Evolutionary conservation across 2,329 filamentous ascomycete species (phyloP).

Genomic region (Neophaeococcomyces aloes): DNA sequence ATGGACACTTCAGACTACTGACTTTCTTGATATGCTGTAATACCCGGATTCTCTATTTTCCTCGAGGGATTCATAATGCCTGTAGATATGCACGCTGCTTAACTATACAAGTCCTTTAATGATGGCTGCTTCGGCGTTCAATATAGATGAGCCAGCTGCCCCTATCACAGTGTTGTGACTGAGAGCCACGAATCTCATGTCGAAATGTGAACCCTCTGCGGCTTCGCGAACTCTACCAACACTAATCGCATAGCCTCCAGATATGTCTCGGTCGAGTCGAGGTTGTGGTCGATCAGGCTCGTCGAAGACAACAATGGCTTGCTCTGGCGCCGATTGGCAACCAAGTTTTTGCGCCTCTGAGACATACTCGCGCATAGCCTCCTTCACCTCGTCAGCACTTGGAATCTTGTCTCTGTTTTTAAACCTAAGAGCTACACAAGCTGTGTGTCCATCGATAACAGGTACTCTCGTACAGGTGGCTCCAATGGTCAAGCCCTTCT

Average conservation of each 20-base stretch:
- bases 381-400: slow-evolving; percentile 62
- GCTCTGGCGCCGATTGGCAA: slow-evolving; percentile 73
- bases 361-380: slow-evolving; percentile 68
- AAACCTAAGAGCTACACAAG: slow-evolving; percentile 84
- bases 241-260: slow-evolving; percentile 78
- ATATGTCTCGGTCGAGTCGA: slow-evolving; percentile 73
- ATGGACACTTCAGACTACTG: background rate
- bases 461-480: slow-evolving; percentile 88
- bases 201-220: slow-evolving; percentile 70
- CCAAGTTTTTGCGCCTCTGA: slow-evolving; percentile 73
- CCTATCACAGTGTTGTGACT: slow-evolving; percentile 91
- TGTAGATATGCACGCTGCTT: background rate
- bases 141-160: slow-evolving; percentile 86
- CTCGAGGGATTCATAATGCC: background rate
- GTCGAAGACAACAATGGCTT: slow-evolving; percentile 79
- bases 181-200: slow-evolving; percentile 86
- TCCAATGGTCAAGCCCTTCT: slow-evolving; percentile 62
- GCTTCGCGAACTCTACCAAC: slow-evolving; percentile 81
- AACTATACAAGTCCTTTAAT: slow-evolving; percentile 70
- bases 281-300: slow-evolving; percentile 86
- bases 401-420: slow-evolving; percentile 59
- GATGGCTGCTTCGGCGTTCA: slow-evolving; percentile 87
- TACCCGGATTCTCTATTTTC: background rate
- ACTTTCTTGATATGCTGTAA: background rate
- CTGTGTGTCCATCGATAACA: slow-evolving; percentile 91